phyloP scores from a whole-genome alignment of 2,329 filamentous ascomycete genomes.

The Tolypocladium cylindrosporum region DNA sequence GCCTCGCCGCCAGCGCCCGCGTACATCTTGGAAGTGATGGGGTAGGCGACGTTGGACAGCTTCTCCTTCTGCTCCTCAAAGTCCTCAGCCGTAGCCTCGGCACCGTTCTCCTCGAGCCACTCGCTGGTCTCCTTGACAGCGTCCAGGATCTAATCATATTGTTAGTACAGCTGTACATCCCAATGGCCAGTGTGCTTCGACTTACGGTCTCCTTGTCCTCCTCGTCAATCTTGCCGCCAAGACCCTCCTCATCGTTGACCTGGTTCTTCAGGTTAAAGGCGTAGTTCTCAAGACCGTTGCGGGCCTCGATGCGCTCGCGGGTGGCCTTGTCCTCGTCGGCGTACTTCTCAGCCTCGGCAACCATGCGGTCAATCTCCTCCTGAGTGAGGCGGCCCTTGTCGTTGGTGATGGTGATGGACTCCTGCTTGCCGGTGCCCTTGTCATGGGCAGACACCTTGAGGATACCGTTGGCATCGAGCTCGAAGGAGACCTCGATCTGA shows the following conservation, averaged over 20 bases:
- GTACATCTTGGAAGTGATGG: slow-evolving; percentile 98
- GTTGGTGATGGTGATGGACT: slow-evolving; percentile 98
- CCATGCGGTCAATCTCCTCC: slow-evolving; percentile 99
- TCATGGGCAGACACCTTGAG: slow-evolving; percentile 92
- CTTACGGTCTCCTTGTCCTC: slow-evolving; percentile 94
- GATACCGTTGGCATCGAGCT: slow-evolving; percentile 97
- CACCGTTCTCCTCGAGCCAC: slow-evolving; percentile 93
- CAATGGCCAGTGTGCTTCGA: slow-evolving; percentile 10
- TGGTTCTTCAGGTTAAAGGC: slow-evolving; percentile 99
- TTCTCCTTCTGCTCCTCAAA: slow-evolving; percentile 99
- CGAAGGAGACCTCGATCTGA: slow-evolving; percentile 96
- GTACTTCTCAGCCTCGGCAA: slow-evolving; percentile 95
- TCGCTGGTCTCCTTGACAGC: slow-evolving; percentile 95
- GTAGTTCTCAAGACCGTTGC: slow-evolving; percentile 98
- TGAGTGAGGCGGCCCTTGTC: slow-evolving; percentile 95
- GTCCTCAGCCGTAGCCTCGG: slow-evolving; percentile 79
- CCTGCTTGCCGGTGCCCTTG: slow-evolving; percentile 95
- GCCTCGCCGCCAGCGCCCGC: slow-evolving; percentile 45
- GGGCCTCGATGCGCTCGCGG: slow-evolving; percentile 90
- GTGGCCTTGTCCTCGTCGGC: slow-evolving; percentile 99
- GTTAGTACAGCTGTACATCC: slow-evolving; percentile 21
- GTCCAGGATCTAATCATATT: slow-evolving; percentile 60
- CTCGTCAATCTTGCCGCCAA: slow-evolving; percentile 96
- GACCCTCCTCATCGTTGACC: slow-evolving; percentile 90
- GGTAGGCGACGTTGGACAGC: slow-evolving; percentile 90